Percentiles rank a stretch among this genome's conserved stretches.
phyloP scores from a whole-genome alignment of 2,329 filamentous ascomycete genomes.

The Leptographium lundbergii region DNA sequence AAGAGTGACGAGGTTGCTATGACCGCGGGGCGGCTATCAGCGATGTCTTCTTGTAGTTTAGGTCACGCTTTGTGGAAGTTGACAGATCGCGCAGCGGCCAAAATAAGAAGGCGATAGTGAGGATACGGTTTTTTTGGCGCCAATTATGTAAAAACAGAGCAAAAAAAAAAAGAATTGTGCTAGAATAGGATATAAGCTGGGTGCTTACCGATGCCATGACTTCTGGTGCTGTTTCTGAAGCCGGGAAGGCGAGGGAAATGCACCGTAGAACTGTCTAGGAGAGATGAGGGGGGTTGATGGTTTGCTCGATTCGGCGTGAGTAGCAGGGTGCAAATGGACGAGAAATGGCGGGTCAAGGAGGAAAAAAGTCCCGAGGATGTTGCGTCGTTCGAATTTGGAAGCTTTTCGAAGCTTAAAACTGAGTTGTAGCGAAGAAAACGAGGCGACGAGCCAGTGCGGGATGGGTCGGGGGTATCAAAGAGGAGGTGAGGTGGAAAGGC shows the following conservation, averaged over 20 bases:
- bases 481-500: not conserved
- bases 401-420: not conserved
- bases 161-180: not conserved
- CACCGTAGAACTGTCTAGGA: not conserved
- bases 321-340: too few relatives aligned
- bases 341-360: not conserved
- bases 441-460: not conserved
- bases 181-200: not conserved
- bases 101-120: not conserved
- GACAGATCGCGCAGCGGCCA: not conserved
- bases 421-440: not conserved
- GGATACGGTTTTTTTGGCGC: not conserved
- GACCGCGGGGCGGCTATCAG: not conserved
- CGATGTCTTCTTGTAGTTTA: not conserved
- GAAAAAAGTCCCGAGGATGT: not conserved
- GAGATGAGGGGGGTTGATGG: not conserved
- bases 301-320: not conserved
- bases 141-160: too few relatives aligned
- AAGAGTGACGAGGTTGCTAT: constrained; percentile 25
- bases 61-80: not conserved
- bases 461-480: not conserved
- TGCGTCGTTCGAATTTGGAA: not conserved
- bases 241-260: not conserved
- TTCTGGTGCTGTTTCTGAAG: not conserved
- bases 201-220: not conserved